These are phyloP conservation scores for Ganoderma leucocontextum DNA, from an alignment of 1,284 basidiomycete species.

Conservation along the genomic window DNA sequence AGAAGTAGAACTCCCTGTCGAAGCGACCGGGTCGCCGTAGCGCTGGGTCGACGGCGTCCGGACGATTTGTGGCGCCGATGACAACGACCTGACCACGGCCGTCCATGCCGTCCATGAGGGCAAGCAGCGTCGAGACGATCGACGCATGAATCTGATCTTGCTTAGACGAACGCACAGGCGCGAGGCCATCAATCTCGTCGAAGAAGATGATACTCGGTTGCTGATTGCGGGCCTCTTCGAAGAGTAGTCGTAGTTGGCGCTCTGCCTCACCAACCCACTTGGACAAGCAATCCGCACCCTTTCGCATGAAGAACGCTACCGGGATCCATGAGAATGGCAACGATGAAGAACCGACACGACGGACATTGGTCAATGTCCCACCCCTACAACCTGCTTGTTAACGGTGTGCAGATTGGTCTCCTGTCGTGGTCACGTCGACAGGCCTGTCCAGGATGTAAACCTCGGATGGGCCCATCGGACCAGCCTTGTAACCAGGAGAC, in stretches of 20 bases:
- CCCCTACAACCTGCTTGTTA: too few species aligned
- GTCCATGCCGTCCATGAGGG: slow-evolving; percentile 99
- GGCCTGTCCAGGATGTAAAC: too few species aligned
- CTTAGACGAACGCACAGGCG: slow-evolving; percentile 96
- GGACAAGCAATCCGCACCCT: slow-evolving; percentile 97
- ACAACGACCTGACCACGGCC: slow-evolving; percentile 97
- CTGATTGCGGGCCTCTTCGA: slow-evolving; percentile 93
- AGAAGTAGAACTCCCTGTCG: slow-evolving; percentile 99
- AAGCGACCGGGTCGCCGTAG: slow-evolving; percentile 95
- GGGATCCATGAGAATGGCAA: not conserved
- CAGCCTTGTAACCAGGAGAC: too few species aligned
- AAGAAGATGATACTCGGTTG: slow-evolving; percentile 98
- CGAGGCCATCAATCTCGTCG: slow-evolving; percentile 98
- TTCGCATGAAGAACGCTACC: slow-evolving; percentile 98
- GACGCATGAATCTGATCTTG: slow-evolving; percentile 99
- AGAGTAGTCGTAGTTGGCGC: slow-evolving; percentile 92
- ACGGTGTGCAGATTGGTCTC: too few species aligned
- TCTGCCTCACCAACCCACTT: slow-evolving; percentile 99
- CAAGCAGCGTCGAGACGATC: slow-evolving; percentile 95
- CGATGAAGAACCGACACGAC: not conserved
- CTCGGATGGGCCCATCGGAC: too few species aligned
- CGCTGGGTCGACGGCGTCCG: slow-evolving; percentile 97
- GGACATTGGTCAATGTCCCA: too few species aligned
- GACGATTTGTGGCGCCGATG: slow-evolving; percentile 97
- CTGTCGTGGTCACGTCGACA: too few species aligned